These are phyloP conservation scores for Rauvolfia tetraphylla DNA, from an alignment of 257 asterid species.

Conservation along the genomic window DNA sequence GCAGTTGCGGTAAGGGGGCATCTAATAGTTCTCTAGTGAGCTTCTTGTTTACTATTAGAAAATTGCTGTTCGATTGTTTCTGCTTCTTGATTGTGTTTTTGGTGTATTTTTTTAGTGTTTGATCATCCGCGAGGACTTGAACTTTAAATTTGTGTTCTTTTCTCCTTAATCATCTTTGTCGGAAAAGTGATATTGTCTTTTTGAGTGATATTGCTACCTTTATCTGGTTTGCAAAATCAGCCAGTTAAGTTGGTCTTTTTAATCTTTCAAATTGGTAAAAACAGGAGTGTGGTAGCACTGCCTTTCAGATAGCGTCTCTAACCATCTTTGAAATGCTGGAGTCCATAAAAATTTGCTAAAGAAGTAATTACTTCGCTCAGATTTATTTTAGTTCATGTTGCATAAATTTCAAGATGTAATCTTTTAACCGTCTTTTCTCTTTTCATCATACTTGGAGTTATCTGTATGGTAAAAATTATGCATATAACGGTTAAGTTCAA, in stretches of 20 bases:
- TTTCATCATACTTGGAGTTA: neutral
- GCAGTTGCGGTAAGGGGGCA: conserved; percentile 68
- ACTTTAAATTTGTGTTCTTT: neutral
- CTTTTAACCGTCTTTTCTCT: neutral
- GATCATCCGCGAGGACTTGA: neutral
- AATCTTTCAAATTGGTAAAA: neutral
- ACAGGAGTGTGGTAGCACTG: neutral
- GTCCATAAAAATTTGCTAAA: neutral
- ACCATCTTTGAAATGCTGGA: conserved; percentile 4
- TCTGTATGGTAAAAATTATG: neutral
- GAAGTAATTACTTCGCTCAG: neutral
- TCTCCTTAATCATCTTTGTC: neutral
- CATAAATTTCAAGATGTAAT: neutral
- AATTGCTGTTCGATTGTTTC: neutral
- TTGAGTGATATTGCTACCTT: neutral
- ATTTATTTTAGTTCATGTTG: neutral
- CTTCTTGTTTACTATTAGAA: neutral
- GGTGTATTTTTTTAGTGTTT: neutral
- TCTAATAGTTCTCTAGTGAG: neutral
- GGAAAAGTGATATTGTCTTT: neutral
- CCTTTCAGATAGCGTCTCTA: neutral
- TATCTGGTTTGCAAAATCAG: neutral
- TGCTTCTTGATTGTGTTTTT: neutral
- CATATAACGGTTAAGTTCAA: neutral
- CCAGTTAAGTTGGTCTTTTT: neutral